Conservation (phyloP, 2,329 filamentous ascomycete genomes). For the Hirsutella minnesotensis region DNA sequence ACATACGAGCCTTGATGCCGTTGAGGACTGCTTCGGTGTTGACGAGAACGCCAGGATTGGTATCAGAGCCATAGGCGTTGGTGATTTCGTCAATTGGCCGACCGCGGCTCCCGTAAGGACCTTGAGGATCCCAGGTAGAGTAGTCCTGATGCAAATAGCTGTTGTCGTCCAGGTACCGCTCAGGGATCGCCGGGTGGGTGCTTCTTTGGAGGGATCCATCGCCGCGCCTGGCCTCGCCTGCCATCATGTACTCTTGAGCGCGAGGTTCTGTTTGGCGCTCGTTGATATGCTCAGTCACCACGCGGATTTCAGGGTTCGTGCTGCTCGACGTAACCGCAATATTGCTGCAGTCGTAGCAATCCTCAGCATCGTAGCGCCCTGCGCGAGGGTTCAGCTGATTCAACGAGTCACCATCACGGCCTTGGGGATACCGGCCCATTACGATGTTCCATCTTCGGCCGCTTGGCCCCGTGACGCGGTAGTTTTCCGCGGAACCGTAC, state of each 20-base stretch:
- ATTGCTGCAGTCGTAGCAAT: neutral
- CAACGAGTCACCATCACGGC: neutral
- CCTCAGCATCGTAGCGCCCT: neutral
- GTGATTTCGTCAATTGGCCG: neutral
- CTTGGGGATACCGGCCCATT: too few species aligned
- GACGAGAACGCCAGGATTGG: neutral
- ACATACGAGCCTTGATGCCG: neutral
- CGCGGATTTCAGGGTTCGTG: neutral
- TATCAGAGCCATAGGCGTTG: neutral
- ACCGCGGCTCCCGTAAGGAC: neutral
- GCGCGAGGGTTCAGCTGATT: neutral
- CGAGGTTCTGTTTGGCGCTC: neutral
- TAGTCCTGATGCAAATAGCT: neutral
- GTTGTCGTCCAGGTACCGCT: neutral
- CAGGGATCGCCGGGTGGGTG: neutral
- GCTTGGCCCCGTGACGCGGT: too few species aligned
- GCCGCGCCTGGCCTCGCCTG: neutral
- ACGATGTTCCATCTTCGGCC: too few species aligned
- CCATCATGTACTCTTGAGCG: neutral
- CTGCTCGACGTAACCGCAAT: neutral
- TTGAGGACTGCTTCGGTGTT: neutral
- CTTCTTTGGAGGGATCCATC: neutral
- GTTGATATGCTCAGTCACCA: neutral
- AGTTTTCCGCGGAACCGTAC: too few species aligned
- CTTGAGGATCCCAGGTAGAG: neutral